Evolutionary conservation across 176 grass and related monocot genomes (phyloP), one percentile per base, ranked within the genome.

Genomic region (Oryza australiensis): DNA sequence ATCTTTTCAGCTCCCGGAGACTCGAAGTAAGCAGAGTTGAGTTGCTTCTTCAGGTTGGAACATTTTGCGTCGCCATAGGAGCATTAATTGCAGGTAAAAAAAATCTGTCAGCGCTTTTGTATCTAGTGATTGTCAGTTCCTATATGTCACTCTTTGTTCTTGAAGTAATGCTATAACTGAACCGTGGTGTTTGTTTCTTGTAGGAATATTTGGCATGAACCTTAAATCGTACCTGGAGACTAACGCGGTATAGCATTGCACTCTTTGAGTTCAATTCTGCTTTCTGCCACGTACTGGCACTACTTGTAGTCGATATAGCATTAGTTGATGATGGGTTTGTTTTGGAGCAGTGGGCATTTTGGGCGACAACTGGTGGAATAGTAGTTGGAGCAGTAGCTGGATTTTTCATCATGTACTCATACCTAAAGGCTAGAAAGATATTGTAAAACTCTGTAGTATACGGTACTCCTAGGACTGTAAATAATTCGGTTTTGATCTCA

Each of bases 121-220:
- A 55, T 48, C 18, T 34, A 53, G 18, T 59, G 42, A 18, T 59
- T 43, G 72, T 72, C 14, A 48, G 23, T 80, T 74, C 26, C 20
- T 9, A 20, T 12, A 20, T 12, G 26, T 40, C 32, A 28, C 26
- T 33, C 14, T 43, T 68, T 12, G 2, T 60, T 24, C 55, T 14
- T 68, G 43, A 15, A 46, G 4, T 62, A 77, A 35, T 1, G 40
- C 4, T n/a, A 4, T 60, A 62, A 9, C 29, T 83, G 74, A 68
- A 64, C 35, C 63, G 4, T 15, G 23, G 22, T 40, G 9, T 33
- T 59, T 73, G 9, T 32, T 41, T 87, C 33, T 2, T 88, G 75
- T 73, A 95, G 96, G 96, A 79, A 98, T 98, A 86, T 98, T 98
- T 68, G 96, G 96, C 76, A 95, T 98, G 96, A 98, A 98, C 51